Conservation (phyloP, 768 basidiomycete species). For the Suillus americanus region DNA sequence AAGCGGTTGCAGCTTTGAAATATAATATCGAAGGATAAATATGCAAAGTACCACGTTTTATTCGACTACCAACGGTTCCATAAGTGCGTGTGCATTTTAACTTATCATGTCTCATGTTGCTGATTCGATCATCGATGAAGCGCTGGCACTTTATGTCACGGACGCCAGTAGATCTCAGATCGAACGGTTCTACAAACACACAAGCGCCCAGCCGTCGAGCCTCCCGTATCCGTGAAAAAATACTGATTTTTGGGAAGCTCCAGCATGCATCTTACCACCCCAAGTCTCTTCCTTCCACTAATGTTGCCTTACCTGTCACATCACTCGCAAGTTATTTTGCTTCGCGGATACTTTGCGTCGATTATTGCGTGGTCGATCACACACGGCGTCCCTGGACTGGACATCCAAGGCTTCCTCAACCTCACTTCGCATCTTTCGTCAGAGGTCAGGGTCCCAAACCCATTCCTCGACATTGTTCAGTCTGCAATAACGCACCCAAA, state of each 20-base stretch:
- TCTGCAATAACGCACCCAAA: conserved; percentile 34
- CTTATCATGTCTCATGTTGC: no score
- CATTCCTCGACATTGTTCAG: conserved; percentile 41
- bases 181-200: no score
- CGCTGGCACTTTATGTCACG: no score
- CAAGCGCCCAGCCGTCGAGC: no score
- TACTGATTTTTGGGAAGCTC: neutral
- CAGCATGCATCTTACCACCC: conserved; percentile 31
- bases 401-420: conserved; percentile 31
- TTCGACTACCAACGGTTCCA: no score
- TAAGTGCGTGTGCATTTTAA: no score
- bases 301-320: conserved; percentile 17
- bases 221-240: neutral
- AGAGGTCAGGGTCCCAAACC: conserved; percentile 26
- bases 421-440: conserved; percentile 11
- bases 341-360: conserved; percentile 27
- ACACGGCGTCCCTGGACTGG: conserved; percentile 28
- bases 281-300: conserved; percentile 28
- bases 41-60: no score
- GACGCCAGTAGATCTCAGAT: no score
- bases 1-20: no score
- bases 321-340: conserved; percentile 21
- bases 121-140: no score
- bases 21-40: no score
- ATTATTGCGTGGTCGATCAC: conserved; percentile 28